Conservation (phyloP, 2,329 filamentous ascomycete species). For the Fusarium mexicanum region DNA sequence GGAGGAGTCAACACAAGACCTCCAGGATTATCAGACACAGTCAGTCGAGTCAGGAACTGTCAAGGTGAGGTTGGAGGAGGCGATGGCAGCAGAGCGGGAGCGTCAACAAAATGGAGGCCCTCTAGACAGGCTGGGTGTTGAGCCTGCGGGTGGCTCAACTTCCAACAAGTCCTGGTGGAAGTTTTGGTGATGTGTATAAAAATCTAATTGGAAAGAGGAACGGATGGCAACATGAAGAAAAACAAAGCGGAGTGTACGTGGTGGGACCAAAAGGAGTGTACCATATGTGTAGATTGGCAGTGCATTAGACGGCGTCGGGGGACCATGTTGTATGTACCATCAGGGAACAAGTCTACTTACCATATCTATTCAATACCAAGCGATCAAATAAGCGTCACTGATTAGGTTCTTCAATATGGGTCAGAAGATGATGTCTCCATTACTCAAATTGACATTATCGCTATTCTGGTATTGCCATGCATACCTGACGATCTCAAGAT, state of each 20-base stretch:
- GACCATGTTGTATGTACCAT: constrained; percentile 49
- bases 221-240: constrained; percentile 6
- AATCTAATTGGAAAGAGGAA: constrained; percentile 34
- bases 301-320: constrained; percentile 58
- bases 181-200: constrained; percentile 47
- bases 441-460: constrained; percentile 28
- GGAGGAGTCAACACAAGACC: constrained; percentile 24
- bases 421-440: constrained; percentile 1
- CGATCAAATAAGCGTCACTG: constrained; percentile 29
- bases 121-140: constrained; percentile 60
- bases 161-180: constrained; percentile 64
- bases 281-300: constrained; percentile 56
- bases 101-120: constrained; percentile 62
- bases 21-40: constrained; percentile 30
- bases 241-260: constrained; percentile 32
- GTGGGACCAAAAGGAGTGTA: constrained; percentile 47
- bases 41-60: constrained; percentile 13
- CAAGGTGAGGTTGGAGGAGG: constrained; percentile 51
- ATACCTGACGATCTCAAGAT: constrained; percentile 19
- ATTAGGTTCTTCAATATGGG: not conserved
- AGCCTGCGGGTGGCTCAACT: constrained; percentile 40
- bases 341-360: constrained; percentile 46
- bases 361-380: constrained; percentile 42
- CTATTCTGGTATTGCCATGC: constrained; percentile 27
- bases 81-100: constrained; percentile 60